Base-by-base conservation (phyloP, 345 rosid species). In the Cardamine resedifolia region DNA sequence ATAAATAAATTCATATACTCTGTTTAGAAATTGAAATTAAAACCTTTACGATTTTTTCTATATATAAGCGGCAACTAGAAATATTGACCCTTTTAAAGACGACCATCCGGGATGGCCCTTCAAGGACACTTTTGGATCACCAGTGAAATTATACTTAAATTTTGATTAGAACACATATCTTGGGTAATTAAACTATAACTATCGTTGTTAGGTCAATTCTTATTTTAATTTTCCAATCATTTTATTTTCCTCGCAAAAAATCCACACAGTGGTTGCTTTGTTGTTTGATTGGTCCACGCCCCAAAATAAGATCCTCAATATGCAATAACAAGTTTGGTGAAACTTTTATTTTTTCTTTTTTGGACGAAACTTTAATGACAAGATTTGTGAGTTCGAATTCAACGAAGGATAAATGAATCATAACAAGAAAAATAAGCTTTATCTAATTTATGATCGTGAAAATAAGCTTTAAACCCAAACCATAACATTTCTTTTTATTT, bases 121-220 rank as follows among this genome's bases (percentile, higher is more conserved):
- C 68, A 41, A 48, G 26, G 3, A 60, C 50, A 48, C 70, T 53
- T 68, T 75, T 45, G 69, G 78, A 52, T 68, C 58, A 52, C 7
- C 31, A 49, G 0, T 44, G 16, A 33, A 24, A 72, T 44, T 31
- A 72, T 33, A 44, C 50, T 10, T 11, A 2, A 28, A 15, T 5
- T 8, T 53, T 9, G 16, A 26, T 26, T 56, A 58, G 44, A 31
- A 49, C 72, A 47, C 52, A 20, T 50, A 28, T n/a, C 26, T 58
- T 66, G 31, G 51, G 34, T 64, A 31, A 18, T 58, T 49, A 58
- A 30, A 27, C 27, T 58, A 50, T 34, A 74, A 36, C 67, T 66
- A 58, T 51, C 66, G 5, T 60, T 23, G 69, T 75, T 68, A 39
- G 73, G 78, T 68, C 73, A 75, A 66, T 41, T 51, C 41, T 39